phyloP scores from a whole-genome alignment of 768 basidiomycete genomes.

The Xanthoconium stramineum region DNA sequence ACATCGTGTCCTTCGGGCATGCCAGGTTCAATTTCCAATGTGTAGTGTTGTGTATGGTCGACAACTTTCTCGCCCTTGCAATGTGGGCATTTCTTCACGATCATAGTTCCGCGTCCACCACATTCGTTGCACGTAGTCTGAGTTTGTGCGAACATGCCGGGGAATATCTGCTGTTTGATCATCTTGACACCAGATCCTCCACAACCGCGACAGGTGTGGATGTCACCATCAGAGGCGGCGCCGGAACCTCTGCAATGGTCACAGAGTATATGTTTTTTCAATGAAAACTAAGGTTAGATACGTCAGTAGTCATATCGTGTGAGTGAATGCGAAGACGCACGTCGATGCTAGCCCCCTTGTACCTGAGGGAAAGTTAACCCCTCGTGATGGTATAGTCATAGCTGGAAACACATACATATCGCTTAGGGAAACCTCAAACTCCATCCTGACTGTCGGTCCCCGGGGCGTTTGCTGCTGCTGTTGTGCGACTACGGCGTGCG shows the following conservation, averaged over 20 bases:
- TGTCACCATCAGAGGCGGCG: slow-evolving; percentile 84
- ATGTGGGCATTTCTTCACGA: slow-evolving; percentile 75
- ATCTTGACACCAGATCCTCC: slow-evolving; percentile 83
- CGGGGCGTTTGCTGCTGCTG: slow-evolving; percentile 61
- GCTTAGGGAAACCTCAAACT: slow-evolving; percentile 83
- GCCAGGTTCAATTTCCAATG: slow-evolving; percentile 81
- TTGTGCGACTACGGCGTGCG: slow-evolving; percentile 18
- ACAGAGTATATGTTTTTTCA: slow-evolving; percentile 89
- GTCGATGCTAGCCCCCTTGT: slow-evolving; percentile 83
- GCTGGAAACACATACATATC: slow-evolving; percentile 59
- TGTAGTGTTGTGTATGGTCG: slow-evolving; percentile 77
- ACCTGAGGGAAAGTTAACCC: slow-evolving; percentile 42
- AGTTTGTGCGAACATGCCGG: slow-evolving; percentile 91
- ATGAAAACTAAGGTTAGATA: slow-evolving; percentile 66
- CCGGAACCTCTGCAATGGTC: slow-evolving; percentile 97
- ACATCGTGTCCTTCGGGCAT: slow-evolving; percentile 93
- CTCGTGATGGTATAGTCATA: not conserved
- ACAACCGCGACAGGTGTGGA: slow-evolving; percentile 83
- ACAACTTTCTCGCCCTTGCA: slow-evolving; percentile 81
- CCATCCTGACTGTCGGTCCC: slow-evolving; percentile 72
- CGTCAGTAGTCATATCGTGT: not conserved
- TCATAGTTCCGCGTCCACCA: slow-evolving; percentile 75
- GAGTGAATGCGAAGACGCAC: slow-evolving; percentile 36
- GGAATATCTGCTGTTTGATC: slow-evolving; percentile 89
- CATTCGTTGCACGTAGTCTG: slow-evolving; percentile 84